A percentile compares a stretch with the other conserved stretches of the same genome.
phyloP scores from a whole-genome alignment of 805 yeast species.

The Wickerhamiella lipophila region DNA sequence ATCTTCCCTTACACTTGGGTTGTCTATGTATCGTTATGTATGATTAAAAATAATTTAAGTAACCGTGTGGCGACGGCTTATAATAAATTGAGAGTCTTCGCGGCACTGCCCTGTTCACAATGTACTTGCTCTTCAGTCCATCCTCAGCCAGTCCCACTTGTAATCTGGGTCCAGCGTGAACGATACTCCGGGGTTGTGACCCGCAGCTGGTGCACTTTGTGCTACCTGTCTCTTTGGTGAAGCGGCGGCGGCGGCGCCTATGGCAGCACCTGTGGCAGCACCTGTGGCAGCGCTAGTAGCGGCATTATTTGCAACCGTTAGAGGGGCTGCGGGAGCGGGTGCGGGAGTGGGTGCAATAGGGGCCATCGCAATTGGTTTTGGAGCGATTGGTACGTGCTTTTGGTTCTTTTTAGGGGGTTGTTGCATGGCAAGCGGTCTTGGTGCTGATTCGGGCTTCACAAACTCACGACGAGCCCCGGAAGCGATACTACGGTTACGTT shows the following conservation, averaged over 20 bases:
- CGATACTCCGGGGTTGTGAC: neutral
- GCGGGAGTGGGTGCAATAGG: neutral
- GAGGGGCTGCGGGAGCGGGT: neutral
- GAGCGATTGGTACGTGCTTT: constrained; percentile 13
- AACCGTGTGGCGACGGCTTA: neutral
- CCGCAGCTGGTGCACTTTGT: neutral
- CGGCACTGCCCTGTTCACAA: too few relatives aligned
- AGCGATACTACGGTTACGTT: constrained; percentile 52
- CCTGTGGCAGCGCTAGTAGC: neutral
- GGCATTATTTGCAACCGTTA: neutral
- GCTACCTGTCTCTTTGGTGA: neutral
- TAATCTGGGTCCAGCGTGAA: constrained; percentile 2
- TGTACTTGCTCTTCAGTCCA: too few relatives aligned
- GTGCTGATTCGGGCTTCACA: neutral
- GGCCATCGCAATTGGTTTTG: constrained; percentile 8
- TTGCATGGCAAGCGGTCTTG: neutral
- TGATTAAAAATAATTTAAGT: neutral
- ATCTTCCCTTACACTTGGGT: too few relatives aligned
- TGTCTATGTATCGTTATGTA: neutral
- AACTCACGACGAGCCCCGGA: constrained; percentile 3
- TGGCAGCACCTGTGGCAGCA: neutral
- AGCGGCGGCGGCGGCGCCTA: neutral
- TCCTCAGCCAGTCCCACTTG: constrained; percentile 14
- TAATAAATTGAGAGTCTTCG: neutral
- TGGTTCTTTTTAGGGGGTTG: neutral